Base-by-base conservation (phyloP, 306 rosid species). In the Spatholobus suberectus region DNA sequence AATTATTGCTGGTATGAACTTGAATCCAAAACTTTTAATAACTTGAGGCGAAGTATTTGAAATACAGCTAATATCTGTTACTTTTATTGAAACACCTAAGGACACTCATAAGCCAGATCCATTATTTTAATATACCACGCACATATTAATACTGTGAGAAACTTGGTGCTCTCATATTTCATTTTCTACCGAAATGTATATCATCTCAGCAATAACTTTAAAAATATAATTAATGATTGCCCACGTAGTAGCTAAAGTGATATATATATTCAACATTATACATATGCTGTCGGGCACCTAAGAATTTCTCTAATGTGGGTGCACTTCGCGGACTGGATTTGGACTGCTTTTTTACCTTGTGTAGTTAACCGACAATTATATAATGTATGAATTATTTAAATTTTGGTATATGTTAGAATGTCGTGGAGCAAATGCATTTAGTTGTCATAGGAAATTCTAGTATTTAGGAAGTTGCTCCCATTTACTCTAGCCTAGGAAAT, bases 1-100 rank as follows among this genome's bases (percentile, higher is more conserved):
- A 55, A 66, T 57, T 54, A 58, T 78, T 77, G 70, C 24, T 23
- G 37, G 41, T 58, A 75, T 74, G 67, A 29, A 51, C 65, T 27
- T 27, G 41, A 71, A 63, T 63, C 65, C 34, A 73, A 23, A 72
- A 59, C 65, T 49, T 77, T 11, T 20, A 75, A 24, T 63, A 37
- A 26, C 44, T 63, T 1, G 44, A 61, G 32, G 46, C 47, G 20
- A 21, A 68, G 63, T 58, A 58, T 61, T 44, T 11, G 8, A 43
- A 38, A 83, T 70, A 34, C 40, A 61, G 57, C 47, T 21, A 23
- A 58, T 58, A 58, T 27, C 40, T 21, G 32, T 15, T 11, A 57
- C 29, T 57, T 57, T 0, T 57, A 23, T 23, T 21, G 15, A 21
- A 57, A 21, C 32, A 57, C 32, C 14, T 8, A 21, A 57, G 32